phyloP scores from a whole-genome alignment of 495 filamentous ascomycete genomes.

The Symbiotaphrina buchneri region DNA sequence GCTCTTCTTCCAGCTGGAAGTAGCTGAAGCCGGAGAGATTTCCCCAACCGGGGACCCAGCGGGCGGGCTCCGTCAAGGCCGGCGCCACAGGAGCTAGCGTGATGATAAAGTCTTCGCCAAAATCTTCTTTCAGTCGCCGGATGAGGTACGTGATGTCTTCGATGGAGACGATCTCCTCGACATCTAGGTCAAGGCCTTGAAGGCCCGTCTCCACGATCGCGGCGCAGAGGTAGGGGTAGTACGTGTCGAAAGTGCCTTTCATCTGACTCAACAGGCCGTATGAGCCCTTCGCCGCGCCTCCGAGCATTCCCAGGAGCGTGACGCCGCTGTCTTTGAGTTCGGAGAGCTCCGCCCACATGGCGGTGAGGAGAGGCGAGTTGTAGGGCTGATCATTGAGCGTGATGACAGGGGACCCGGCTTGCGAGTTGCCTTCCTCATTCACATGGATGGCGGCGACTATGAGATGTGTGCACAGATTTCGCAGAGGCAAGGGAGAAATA shows the following conservation, averaged over 20 bases:
- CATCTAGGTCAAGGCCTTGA: conserved; percentile 63
- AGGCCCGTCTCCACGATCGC: conserved; percentile 32
- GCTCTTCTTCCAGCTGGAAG: conserved; percentile 33
- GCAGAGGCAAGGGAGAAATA: too few species aligned
- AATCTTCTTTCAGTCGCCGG: conserved; percentile 44
- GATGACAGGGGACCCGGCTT: conserved; percentile 27
- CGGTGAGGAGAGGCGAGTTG: conserved; percentile 26
- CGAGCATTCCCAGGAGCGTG: conserved; percentile 62
- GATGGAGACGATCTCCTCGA: conserved; percentile 59
- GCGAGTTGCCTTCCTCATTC: conserved; percentile 23
- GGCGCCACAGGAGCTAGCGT: conserved; percentile 61
- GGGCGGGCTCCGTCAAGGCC: conserved; percentile 23
- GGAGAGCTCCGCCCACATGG: conserved; percentile 50
- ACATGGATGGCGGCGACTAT: conserved; percentile 66
- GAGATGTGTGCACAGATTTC: conserved; percentile 55
- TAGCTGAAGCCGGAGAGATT: conserved; percentile 65
- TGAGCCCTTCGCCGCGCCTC: conserved; percentile 51
- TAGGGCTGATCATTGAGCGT: conserved; percentile 58
- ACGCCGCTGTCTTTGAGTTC: conserved; percentile 38
- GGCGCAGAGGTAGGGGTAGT: conserved; percentile 39
- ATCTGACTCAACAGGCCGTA: conserved; percentile 16
- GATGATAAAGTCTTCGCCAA: conserved; percentile 48
- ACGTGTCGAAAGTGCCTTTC: conserved; percentile 36
- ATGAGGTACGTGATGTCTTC: conserved; percentile 47
- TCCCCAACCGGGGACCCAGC: too few species aligned